These are phyloP conservation scores for Lichtheimia hyalospora DNA, from an alignment of 371 early-diverging fungal genomes.

Conservation along the genomic window DNA sequence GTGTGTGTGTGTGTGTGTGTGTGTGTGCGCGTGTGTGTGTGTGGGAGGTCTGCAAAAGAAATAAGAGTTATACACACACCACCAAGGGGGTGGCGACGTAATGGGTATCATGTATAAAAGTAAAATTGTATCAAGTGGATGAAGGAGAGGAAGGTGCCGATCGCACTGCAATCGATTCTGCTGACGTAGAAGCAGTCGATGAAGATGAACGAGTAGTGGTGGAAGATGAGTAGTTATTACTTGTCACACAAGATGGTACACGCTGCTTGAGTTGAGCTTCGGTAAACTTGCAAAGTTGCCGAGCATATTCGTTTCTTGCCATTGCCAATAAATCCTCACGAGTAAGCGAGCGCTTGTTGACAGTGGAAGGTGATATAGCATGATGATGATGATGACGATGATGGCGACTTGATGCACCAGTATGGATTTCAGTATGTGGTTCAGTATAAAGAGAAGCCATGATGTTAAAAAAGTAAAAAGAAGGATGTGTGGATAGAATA, in stretches of 20 bases:
- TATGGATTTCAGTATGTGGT: background rate
- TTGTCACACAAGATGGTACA: constrained; percentile 33
- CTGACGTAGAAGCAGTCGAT: background rate
- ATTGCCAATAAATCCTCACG: constrained; percentile 31
- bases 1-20: no score
- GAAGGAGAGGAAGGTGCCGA: no score
- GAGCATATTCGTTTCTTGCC: constrained; percentile 42
- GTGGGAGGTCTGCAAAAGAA: no score
- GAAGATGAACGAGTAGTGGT: background rate
- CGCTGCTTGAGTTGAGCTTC: constrained; percentile 31
- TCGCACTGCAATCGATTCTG: no score
- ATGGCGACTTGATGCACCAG: background rate
- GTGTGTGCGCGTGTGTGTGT: no score
- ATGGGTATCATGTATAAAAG: no score
- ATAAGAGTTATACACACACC: no score
- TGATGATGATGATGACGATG: constrained; percentile 5
- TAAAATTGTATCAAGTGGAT: no score
- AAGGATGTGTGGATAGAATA: background rate
- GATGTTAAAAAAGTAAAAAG: background rate
- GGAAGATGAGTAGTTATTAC: background rate
- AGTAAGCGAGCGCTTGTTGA: constrained; percentile 5
- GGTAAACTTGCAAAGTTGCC: constrained; percentile 39
- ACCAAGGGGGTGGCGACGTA: no score
- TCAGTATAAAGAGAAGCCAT: constrained; percentile 7
- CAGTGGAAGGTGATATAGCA: background rate